Evolutionary conservation across 352 stramenopile species (phyloP), one percentile per base, ranked within the genome.

Genomic region (Phytophthora kernoviae): DNA sequence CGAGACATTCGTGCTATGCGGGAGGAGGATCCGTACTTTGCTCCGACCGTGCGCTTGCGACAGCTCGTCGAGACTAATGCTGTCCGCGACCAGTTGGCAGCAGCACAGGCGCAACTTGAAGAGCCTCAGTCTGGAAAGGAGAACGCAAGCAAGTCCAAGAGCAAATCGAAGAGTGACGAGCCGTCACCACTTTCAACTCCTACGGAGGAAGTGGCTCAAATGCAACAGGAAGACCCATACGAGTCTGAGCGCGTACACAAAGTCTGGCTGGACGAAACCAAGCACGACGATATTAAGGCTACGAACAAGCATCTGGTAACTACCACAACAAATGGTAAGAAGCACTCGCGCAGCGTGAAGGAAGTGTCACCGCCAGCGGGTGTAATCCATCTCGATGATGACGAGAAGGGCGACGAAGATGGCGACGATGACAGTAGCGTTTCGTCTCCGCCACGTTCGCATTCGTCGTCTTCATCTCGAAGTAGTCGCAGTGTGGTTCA

Each of bases 1-100:
- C 69, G 67, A 4, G 79, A 91, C 39, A 84, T 90, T 42, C 63
- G 72, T 36, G 78, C 69, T 6, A 91, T 93, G 81, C 76, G 81
- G 7, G 37, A 67, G 15, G 84, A 93, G 65, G 84, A 93, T 30
- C 79, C 81, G 14, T 64, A 79, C 8, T 77, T 84, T 27, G 62
- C 61, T 21, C 49, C 68, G 21, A 44, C 50, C 1, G 69, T 78
- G 24, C 70, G 72, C 7, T 55, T 79, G 44, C 75, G 83, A 3
- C 76, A 86, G 51, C 36, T 75, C 2, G 54, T 70, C 0, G 80
- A 93, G 22, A 80, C 62, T 39, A 69, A 64, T 12, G 60, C 61
- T 24, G 62, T 44, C 22, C 58, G 58, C 14, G 51, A 22, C 14
- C 5, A 65, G 20, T 4, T 58, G 17, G 17, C 26, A 40, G n/a